Evolutionary conservation across 2,329 filamentous ascomycete genomes (phyloP), one percentile per base, ranked within the genome.

Genomic region (Pseudocercospora vitis): DNA sequence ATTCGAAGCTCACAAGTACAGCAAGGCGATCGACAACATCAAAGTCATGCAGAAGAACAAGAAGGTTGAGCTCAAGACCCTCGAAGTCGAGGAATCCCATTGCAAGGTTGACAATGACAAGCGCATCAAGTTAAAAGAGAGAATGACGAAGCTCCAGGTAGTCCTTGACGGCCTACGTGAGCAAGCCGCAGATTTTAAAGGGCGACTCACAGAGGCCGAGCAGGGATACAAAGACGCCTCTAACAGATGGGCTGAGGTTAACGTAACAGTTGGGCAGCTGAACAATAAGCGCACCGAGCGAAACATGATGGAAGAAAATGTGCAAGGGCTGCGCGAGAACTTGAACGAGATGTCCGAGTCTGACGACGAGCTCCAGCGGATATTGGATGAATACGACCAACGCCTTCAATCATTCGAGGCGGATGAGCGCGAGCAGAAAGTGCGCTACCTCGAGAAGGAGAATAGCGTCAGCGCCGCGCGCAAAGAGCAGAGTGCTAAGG

Each of bases 1-100:
- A 8, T 99, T 99, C 63, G 94, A 97, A 73, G 94, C 94, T 1
- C 79, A 89, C 73, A 96, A 96, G 70, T 99, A 97, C 72, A 96
- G 91, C 28, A 96, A 96, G 67, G 94, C 91, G 14, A 95, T 99
- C 56, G 91, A 96, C 40, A 96, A 95, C 70, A 88, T 99, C 69
- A 96, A 95, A 68, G 71, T 85, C 7, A 78, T 97, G 46, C 81
- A 87, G 32, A 99, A 97, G 74, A 87, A 85, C 60, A 86, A 95
- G 61, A 87, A 85, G 29, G 84, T 88, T 59, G 81, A 92, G 57
- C 79, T 97, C 7, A 81, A 77, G 12, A 82, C 86, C 56, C 80
- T 87, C 53, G 89, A 89, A 65, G 82, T 87, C 37, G 81, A 87
- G 55, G 89, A 96, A 68, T 79, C 84, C 33, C 83, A 91, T 59